Evolutionary conservation across 2,329 filamentous ascomycete genomes (phyloP).

Genomic region (Paraphoma chrysanthemicola): DNA sequence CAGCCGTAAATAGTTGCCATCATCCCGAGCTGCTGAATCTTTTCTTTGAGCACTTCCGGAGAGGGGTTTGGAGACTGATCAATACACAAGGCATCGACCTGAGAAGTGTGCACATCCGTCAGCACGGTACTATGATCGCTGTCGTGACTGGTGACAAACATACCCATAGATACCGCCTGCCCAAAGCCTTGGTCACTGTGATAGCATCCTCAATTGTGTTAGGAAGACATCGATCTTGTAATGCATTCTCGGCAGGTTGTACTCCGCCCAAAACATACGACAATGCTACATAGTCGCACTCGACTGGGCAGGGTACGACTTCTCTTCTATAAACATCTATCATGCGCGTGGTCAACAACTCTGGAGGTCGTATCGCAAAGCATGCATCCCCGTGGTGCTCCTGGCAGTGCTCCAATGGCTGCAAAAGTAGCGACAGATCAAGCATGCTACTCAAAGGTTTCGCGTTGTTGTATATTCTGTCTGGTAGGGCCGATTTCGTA

Average conservation of each 20-base stretch:
- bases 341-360: conserved; percentile 4
- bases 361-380: background rate
- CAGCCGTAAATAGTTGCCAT: conserved; percentile 8
- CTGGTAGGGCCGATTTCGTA: background rate
- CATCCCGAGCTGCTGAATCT: conserved; percentile 5
- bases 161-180: conserved; percentile 1
- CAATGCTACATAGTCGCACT: conserved; percentile 18
- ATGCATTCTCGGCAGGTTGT: background rate
- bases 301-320: conserved; percentile 6
- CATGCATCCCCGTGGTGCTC: background rate
- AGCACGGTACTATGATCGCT: too few species aligned
- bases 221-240: background rate
- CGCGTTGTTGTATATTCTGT: background rate
- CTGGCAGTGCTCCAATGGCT: conserved; percentile 1
- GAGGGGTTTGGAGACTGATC: conserved; percentile 5
- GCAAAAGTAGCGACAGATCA: background rate
- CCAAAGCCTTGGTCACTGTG: background rate
- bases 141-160: background rate
- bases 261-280: conserved; percentile 9
- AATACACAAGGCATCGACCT: conserved; percentile 7
- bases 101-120: background rate
- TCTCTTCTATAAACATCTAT: conserved; percentile 12
- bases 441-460: background rate
- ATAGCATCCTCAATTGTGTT: conserved; percentile 8
- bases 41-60: background rate